Evolutionary conservation across 768 basidiomycete genomes (phyloP), one percentile per base, ranked within the genome.

Genomic region (Tricholoma matsutake): DNA sequence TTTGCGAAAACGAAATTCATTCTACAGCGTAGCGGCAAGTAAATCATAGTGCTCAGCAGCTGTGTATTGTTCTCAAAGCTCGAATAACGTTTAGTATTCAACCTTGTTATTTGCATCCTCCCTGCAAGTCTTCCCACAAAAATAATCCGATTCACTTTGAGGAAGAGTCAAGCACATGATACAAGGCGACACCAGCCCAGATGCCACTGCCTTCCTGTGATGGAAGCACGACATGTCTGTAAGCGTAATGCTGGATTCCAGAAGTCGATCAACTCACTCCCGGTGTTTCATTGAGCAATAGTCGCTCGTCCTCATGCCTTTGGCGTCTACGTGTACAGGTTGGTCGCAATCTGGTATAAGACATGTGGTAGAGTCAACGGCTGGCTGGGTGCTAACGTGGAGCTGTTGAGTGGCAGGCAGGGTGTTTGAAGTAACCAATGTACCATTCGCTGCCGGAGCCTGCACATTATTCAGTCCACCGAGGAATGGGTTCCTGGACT

Each of bases 141-240:
- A 88, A 69, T 87, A 86, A 73, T 88, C 86, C 4, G 69, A 74
- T 39, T 78, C 78, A 59, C 81, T 80, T 69, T 88, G 86, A 20
- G 87, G 87, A 61, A 82, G 74, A 43, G 73, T 76, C 65, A 85
- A 71, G 65, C 87, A 89, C 84, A 88, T 83, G 65, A 89, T 86
- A 63, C 87, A 88, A 9, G 82, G 79, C 13, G 76, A 68, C 34
- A 74, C 81, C 34, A 86, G 64, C 29, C 86, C 83, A 16, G 78
- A 72, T 14, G 69, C 72, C 11, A 87, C 85, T 0, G 85, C 86
- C 66, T 88, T 84, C 71, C 87, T 88, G 61, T 54, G 39, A 57
- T 20, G 49, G 14, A 54, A 64, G 58, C 20, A 52, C 59, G 60
- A 67, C 57, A 61, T 22, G 34, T 57, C 61, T 34, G 22, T n/a